Evolutionary conservation across 78 protist species (phyloP).

Genomic region (Cyanophora paradoxa): DNA sequence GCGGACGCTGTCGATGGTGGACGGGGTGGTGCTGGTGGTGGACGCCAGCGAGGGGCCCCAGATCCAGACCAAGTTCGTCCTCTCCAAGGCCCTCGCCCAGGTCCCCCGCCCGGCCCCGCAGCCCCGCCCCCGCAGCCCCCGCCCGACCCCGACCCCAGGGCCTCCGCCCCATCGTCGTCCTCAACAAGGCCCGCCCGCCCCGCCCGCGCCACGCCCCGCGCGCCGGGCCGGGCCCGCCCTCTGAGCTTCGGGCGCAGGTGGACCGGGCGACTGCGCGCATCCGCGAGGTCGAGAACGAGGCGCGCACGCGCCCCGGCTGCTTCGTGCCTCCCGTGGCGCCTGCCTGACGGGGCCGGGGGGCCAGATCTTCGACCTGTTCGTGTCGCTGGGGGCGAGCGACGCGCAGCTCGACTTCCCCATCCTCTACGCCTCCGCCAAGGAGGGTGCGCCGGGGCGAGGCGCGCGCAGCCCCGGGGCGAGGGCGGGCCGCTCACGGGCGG

Average conservation of each 20-base stretch:
- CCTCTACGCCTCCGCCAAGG: conserved; percentile 67
- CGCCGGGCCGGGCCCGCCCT: too few relatives aligned
- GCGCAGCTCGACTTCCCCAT: conserved; percentile 76
- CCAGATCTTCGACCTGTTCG: conserved; percentile 77
- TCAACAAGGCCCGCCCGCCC: too few relatives aligned
- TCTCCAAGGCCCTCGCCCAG: conserved; percentile 63
- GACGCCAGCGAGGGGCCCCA: conserved; percentile 88
- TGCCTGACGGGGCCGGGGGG: too few relatives aligned
- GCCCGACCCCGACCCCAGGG: not conserved
- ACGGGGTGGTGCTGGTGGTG: conserved; percentile 78
- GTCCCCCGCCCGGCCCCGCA: not conserved
- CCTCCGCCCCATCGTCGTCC: conserved; percentile 70
- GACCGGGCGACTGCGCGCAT: conserved; percentile 6
- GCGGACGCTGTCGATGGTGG: conserved; percentile 72
- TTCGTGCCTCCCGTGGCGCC: too few relatives aligned
- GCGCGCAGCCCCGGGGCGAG: too few relatives aligned
- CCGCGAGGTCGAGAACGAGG: conserved; percentile 5
- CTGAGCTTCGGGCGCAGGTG: too few relatives aligned
- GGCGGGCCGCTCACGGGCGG: too few relatives aligned
- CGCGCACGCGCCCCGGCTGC: too few relatives aligned
- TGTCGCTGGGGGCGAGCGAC: conserved; percentile 65
- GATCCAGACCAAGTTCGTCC: conserved; percentile 84
- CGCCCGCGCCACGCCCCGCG: too few relatives aligned
- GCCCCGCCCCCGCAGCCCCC: not conserved
- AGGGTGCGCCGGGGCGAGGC: conserved; percentile 11